A percentile compares a stretch with the other conserved stretches of the same genome.
Evolutionary conservation across 768 basidiomycete species (phyloP).

Genomic region (Kwoniella botswanensis): DNA sequence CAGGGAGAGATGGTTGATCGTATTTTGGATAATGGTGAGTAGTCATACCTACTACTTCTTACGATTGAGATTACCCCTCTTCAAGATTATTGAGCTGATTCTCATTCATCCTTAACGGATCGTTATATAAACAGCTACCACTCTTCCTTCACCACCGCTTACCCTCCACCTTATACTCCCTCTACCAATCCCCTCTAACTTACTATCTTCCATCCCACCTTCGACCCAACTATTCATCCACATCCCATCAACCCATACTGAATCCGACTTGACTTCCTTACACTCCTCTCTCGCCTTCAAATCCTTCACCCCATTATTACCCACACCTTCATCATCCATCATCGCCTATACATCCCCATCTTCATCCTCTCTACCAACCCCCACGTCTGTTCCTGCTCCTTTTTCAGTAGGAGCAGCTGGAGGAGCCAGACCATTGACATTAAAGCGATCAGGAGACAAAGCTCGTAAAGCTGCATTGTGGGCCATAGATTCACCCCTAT

Average conservation of each 20-base stretch:
- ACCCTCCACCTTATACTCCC: conserved; percentile 53
- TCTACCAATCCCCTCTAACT: conserved; percentile 38
- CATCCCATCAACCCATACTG: conserved; percentile 31
- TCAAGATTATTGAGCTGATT: background rate
- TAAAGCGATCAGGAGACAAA: conserved; percentile 61
- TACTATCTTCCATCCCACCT: conserved; percentile 49
- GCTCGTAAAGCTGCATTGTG: conserved; percentile 88
- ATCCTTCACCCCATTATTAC: conserved; percentile 37
- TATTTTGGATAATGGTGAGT: conserved; percentile 55
- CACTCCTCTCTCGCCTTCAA: conserved; percentile 34
- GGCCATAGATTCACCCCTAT: conserved; percentile 74
- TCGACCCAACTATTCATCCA: conserved; percentile 55
- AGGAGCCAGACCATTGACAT: conserved; percentile 39
- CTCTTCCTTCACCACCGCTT: conserved; percentile 44
- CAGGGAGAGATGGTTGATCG: conserved; percentile 58
- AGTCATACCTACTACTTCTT: background rate
- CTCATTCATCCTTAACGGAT: background rate
- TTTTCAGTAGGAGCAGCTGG: background rate
- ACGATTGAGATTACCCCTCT: background rate
- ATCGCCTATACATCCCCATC: conserved; percentile 50
- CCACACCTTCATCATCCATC: conserved; percentile 37
- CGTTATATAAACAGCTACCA: conserved; percentile 40
- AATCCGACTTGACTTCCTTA: conserved; percentile 27
- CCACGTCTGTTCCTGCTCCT: conserved; percentile 25
- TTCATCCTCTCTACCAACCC: conserved; percentile 17